Evolutionary conservation across 1,284 basidiomycete species (phyloP).

Genomic region (Trichosporon sp.): DNA sequence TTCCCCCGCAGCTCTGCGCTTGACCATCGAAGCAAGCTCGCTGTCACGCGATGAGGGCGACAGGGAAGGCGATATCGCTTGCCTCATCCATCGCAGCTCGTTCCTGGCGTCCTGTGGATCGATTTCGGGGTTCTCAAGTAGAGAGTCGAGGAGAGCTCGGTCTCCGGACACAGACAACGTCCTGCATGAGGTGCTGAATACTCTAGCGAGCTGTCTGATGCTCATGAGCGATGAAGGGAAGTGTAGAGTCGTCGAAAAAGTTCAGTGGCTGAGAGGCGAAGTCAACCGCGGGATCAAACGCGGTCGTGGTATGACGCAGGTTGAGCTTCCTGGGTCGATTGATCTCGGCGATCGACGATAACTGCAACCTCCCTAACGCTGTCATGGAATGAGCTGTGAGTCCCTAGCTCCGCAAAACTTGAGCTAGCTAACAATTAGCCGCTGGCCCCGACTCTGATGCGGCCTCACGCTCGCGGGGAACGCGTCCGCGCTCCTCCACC

Average conservation of each 20-base stretch:
- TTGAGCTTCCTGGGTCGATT: neutral
- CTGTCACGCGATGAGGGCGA: slow-evolving; percentile 9
- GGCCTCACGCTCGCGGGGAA: slow-evolving; percentile 11
- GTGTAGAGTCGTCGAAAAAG: neutral
- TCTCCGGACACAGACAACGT: slow-evolving; percentile 17
- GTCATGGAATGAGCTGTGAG: slow-evolving; percentile 32
- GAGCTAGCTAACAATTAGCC: neutral
- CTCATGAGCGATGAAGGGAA: slow-evolving; percentile 16
- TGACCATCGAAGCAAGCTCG: slow-evolving; percentile 40
- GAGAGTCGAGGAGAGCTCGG: slow-evolving; percentile 23
- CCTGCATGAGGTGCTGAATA: slow-evolving; percentile 16
- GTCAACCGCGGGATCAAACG: slow-evolving; percentile 23
- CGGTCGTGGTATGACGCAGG: slow-evolving; percentile 9
- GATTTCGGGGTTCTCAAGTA: slow-evolving; percentile 47
- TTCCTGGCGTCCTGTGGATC: slow-evolving; percentile 40
- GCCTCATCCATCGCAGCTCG: slow-evolving; percentile 52
- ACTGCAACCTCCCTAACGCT: slow-evolving; percentile 16
- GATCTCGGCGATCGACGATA: slow-evolving; percentile 15
- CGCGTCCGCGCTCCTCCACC: slow-evolving; percentile 44
- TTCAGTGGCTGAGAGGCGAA: slow-evolving; percentile 4
- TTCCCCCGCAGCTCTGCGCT: slow-evolving; percentile 64
- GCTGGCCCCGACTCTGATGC: slow-evolving; percentile 1
- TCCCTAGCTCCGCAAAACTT: neutral
- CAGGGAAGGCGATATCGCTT: slow-evolving; percentile 18
- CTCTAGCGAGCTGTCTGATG: neutral